Evolutionary conservation across 331 rosid species (phyloP).

Genomic region (Pyracantha coccinea): DNA sequence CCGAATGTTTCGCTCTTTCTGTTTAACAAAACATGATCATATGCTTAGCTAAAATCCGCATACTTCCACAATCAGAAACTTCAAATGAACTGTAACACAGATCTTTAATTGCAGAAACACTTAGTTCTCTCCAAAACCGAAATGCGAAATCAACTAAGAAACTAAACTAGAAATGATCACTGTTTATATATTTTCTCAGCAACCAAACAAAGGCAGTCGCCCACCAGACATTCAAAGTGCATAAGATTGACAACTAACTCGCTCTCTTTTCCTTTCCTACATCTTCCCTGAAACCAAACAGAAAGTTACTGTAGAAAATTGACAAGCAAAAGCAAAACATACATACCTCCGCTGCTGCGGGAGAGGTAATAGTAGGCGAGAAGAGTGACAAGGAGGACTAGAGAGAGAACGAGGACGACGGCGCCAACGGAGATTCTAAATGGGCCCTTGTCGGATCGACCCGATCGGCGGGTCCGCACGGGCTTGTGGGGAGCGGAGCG

Average conservation of each 20-base stretch:
- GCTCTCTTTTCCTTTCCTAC: background rate
- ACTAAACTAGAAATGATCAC: background rate
- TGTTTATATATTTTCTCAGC: background rate
- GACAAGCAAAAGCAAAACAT: background rate
- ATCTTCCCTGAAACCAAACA: slow-evolving; percentile 2
- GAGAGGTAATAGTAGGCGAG: slow-evolving; percentile 56
- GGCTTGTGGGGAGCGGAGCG: slow-evolving; percentile 38
- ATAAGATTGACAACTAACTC: background rate
- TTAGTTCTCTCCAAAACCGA: background rate
- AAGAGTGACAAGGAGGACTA: slow-evolving; percentile 50
- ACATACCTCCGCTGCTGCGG: slow-evolving; percentile 39
- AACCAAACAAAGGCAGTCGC: background rate
- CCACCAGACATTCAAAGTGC: background rate
- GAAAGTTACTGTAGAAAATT: background rate
- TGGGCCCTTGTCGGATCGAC: slow-evolving; percentile 47
- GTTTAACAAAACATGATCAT: background rate
- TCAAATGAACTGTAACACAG: background rate
- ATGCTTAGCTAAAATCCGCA: background rate
- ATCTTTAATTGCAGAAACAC: background rate
- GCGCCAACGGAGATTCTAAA: slow-evolving; percentile 26
- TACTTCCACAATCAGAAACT: background rate
- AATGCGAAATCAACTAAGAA: background rate
- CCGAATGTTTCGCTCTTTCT: background rate
- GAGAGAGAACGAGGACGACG: slow-evolving; percentile 42
- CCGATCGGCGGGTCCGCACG: slow-evolving; percentile 63